phyloP scores from a whole-genome alignment of 23 red algal species.

The Chondrus crispus region DNA sequence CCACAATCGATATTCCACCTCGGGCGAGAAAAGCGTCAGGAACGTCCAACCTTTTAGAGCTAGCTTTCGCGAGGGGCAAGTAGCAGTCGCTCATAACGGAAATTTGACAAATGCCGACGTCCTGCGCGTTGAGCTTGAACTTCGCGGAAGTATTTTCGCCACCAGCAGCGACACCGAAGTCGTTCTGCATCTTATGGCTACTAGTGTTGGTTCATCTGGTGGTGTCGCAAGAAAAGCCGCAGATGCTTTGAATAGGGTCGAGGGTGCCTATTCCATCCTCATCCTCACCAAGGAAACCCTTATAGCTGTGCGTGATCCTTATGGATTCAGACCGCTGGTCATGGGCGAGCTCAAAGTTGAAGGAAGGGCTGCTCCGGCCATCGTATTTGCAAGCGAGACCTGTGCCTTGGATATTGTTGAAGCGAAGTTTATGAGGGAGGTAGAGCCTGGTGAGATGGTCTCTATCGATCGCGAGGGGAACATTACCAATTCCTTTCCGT shows the following conservation, averaged over 20 bases:
- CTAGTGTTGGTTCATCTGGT: conserved; percentile 48
- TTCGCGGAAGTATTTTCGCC: conserved; percentile 94
- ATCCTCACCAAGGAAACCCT: conserved; percentile 60
- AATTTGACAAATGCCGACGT: conserved; percentile 92
- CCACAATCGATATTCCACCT: conserved; percentile 93
- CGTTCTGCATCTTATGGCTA: conserved; percentile 96
- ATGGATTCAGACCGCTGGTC: conserved; percentile 92
- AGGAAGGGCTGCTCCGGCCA: background rate
- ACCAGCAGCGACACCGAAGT: conserved; percentile 96
- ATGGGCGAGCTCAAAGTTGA: conserved; percentile 66
- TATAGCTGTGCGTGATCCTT: conserved; percentile 90
- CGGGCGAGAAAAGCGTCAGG: conserved; percentile 87
- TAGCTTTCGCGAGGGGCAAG: conserved; percentile 74
- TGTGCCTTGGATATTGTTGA: conserved; percentile 91
- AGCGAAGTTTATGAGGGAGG: conserved; percentile 78
- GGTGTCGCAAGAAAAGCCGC: conserved; percentile 55
- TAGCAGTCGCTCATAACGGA: conserved; percentile 96
- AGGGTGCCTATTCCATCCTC: conserved; percentile 89
- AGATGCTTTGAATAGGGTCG: conserved; percentile 88
- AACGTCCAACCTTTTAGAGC: conserved; percentile 97
- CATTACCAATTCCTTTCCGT: conserved; percentile 66
- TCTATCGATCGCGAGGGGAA: conserved; percentile 53
- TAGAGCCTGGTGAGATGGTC: conserved; percentile 97
- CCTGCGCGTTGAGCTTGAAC: conserved; percentile 73
- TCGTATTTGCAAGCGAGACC: conserved; percentile 84